Evolutionary conservation across 75 land plant genomes (phyloP), one percentile per base, ranked within the genome.

Genomic region (Larix kaempferi): DNA sequence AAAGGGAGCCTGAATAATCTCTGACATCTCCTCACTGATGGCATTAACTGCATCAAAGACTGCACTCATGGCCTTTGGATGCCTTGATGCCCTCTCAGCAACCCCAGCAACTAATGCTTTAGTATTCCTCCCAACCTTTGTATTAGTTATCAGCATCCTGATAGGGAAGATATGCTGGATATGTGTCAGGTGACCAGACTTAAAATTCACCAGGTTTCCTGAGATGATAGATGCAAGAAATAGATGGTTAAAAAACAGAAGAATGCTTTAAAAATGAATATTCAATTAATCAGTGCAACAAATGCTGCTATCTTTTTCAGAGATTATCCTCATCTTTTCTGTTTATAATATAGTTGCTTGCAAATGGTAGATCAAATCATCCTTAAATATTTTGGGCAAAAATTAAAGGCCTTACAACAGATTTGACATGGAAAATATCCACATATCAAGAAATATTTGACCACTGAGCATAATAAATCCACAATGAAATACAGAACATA

Each of bases 61-160:
- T 55, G 89, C 79, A 66, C 75, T 71, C 99, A 96, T 96, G 25
- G 95, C 92, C 73, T 85, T 82, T 27, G 91, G 93, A 71, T 96
- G 92, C 82, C 91, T 81, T 11, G 76, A 74, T n/a, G 89, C 71
- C 77, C 92, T 96, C 80, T 90, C 90, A 52, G 93, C 85, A n/a
- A 96, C 99, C 26, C 92, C 86, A 65, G 93, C 91, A 54, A 96
- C 98, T 73, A 96, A 81, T 37, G 91, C 91, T 81, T 96, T 94
- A 17, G 99, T 96, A 77, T 96, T 94, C 73, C 99, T 80, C 16
- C 93, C 91, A 25, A 96, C 98, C 78, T 85, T 91, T 41, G 99
- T 96, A 73, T 96, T 91, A 2, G 99, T 96, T 56, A 96, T 77
- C 17, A 96, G 89, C 90, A 96, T 94, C 73, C 82, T 91, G 13